phyloP scores from a whole-genome alignment of 2,329 filamentous ascomycete species.

The Graphilbum fragrans region DNA sequence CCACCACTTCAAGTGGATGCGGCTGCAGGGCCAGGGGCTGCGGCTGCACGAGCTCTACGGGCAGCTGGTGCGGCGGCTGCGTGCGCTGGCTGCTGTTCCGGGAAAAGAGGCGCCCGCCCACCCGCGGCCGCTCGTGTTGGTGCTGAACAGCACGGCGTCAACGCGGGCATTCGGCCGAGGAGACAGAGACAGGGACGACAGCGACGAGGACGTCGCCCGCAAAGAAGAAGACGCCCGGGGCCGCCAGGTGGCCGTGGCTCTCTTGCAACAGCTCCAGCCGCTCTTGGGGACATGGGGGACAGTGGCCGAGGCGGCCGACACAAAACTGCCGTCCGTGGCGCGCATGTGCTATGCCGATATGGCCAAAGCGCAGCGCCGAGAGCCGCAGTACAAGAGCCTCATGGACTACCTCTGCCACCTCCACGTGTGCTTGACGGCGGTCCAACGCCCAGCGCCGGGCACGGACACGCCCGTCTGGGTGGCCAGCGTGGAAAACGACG shows the following conservation, averaged over 20 bases:
- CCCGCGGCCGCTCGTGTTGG: slow-evolving; percentile 5
- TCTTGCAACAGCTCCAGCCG: not conserved
- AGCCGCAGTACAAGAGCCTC: slow-evolving; percentile 7
- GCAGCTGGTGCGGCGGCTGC: slow-evolving; percentile 9
- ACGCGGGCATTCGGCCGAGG: not conserved
- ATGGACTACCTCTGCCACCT: slow-evolving; percentile 9
- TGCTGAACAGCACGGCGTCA: slow-evolving; percentile 7
- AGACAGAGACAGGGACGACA: not conserved
- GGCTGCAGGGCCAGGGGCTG: slow-evolving; percentile 6
- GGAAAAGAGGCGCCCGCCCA: not conserved
- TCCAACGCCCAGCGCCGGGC: not conserved
- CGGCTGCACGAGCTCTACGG: slow-evolving; percentile 10
- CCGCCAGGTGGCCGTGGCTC: not conserved
- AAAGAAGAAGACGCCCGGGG: not conserved
- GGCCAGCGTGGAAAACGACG: slow-evolving; percentile 5
- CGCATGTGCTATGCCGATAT: slow-evolving; percentile 6
- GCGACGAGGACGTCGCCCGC: not conserved
- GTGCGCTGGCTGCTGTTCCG: not conserved
- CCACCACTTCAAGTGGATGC: slow-evolving; percentile 12
- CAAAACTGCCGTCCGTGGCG: not conserved
- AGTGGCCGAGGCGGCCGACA: not conserved
- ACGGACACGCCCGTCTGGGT: slow-evolving; percentile 4
- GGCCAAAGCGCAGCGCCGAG: slow-evolving; percentile 1
- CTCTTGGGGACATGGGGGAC: not conserved
- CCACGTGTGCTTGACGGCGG: slow-evolving; percentile 6